Evolutionary conservation across 192 early-diverging fungal species (phyloP).

Genomic region (Chytriomyces confervae): DNA sequence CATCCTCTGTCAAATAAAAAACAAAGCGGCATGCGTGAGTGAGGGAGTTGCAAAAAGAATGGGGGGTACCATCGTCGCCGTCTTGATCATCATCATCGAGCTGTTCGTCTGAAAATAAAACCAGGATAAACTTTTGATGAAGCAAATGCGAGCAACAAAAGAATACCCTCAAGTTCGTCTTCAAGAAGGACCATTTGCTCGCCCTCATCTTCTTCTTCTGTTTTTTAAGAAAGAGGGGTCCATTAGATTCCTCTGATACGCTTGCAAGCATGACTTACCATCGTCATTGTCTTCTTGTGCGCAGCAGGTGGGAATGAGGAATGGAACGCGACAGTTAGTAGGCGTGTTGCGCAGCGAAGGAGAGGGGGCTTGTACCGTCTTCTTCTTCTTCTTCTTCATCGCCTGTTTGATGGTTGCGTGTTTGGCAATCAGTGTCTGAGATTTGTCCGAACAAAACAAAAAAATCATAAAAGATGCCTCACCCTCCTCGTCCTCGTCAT

Average conservation of each 20-base stretch:
- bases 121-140: background rate
- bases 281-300: background rate
- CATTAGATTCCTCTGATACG: background rate
- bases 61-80: background rate
- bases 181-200: slow-evolving; percentile 1
- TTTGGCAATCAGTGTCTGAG: too few relatives aligned
- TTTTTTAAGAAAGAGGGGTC: background rate
- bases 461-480: too few relatives aligned
- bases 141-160: background rate
- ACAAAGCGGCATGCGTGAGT: background rate
- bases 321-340: too few relatives aligned
- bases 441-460: too few relatives aligned
- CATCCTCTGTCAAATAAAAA: background rate
- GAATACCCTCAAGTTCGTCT: background rate
- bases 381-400: background rate
- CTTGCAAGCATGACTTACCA: background rate
- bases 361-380: background rate
- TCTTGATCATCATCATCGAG: background rate
- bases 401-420: background rate
- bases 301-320: background rate
- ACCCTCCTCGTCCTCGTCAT: background rate
- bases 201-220: slow-evolving; percentile 1
- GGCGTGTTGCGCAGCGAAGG: too few relatives aligned
- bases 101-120: background rate
- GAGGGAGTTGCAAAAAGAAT: background rate